A percentile compares a stretch with the other conserved stretches of the same genome.
Evolutionary conservation across 2,329 filamentous ascomycete species (phyloP).

Genomic region (Botryotinia convoluta): DNA sequence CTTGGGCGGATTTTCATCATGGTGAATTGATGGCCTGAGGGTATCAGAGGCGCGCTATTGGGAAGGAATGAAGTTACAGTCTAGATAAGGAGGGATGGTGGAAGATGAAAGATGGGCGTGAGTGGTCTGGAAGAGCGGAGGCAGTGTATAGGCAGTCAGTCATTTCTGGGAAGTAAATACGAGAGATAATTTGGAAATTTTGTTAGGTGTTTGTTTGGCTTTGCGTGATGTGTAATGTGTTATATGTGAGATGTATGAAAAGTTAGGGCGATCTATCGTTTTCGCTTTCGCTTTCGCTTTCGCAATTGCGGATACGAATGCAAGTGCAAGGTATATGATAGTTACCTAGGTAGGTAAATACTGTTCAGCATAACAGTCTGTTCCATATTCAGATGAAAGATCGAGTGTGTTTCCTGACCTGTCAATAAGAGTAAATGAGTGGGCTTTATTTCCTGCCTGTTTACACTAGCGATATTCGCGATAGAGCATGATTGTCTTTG

Average conservation of each 20-base stretch:
- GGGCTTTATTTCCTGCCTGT: not conserved
- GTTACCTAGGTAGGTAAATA: not conserved
- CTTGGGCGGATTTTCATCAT: not conserved
- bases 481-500: not conserved
- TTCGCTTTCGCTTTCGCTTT: not conserved
- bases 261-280: not conserved
- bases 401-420: not conserved
- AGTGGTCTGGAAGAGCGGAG: not conserved
- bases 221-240: not conserved
- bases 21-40: not conserved
- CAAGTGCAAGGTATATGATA: not conserved
- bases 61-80: conserved; percentile 13
- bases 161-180: conserved; percentile 20
- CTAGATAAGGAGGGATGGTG: not conserved
- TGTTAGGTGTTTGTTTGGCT: not conserved
- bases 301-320: not conserved
- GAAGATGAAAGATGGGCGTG: not conserved
- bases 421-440: not conserved
- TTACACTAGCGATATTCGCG: not conserved
- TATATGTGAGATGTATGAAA: not conserved
- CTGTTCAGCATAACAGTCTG: not conserved
- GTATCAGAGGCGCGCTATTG: not conserved
- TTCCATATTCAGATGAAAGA: not conserved
- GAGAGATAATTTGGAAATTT: conserved; percentile 20
- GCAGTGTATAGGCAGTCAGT: conserved; percentile 12